Base-by-base conservation (phyloP, 2,329 filamentous ascomycete genomes). In the Xylaria sp. region DNA sequence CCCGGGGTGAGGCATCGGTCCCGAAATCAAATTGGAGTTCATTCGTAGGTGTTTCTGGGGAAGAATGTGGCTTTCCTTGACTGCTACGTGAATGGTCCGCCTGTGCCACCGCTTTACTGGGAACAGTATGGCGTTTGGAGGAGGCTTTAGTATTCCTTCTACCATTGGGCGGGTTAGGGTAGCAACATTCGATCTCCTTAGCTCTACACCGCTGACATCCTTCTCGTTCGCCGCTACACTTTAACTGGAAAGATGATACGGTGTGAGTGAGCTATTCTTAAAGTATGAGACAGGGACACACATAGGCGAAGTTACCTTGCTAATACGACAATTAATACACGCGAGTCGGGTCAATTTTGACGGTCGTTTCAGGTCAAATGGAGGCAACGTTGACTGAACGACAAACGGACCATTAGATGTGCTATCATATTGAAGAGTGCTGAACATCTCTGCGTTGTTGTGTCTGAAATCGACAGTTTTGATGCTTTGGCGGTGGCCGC, bases 271-370 rank as follows among this genome's bases (percentile, higher is more conserved):
- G 15, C 15, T 58, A 18, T 31, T 58, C 25, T 31, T 31, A 48
- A 46, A 58, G 8, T 46, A 20, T 37, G 10, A 10, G 39, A 46
- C 13, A 44, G n/a, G 39, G 39, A 9, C 23, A 31, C 55, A 7
- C 23, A 37, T 46, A 15, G 39, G 39, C 12, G 39, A 41, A 34
- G 12, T 57, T 44, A 44, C 55, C 37, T 57, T 57, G 55, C 55
- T 57, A 57, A 44, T 57, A 58, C 56, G 56, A 18, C 56, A 58
- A 46, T 46, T 58, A 5, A 58, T 31, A 58, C 56, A 58, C 15
- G 56, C 39, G 13, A 58, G 39, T 13, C 39, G 23, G 18, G 55
- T 58, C 20, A 58, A 46, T 7, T 58, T 58, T 10, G 55, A 15
- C 20, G 55, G 55, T 58, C 55, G 37, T 58, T 58, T 58, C 54